Evolutionary conservation across 768 basidiomycete species (phyloP), one percentile per base, ranked within the genome.

Genomic region (Rhizopogon vinicolor): DNA sequence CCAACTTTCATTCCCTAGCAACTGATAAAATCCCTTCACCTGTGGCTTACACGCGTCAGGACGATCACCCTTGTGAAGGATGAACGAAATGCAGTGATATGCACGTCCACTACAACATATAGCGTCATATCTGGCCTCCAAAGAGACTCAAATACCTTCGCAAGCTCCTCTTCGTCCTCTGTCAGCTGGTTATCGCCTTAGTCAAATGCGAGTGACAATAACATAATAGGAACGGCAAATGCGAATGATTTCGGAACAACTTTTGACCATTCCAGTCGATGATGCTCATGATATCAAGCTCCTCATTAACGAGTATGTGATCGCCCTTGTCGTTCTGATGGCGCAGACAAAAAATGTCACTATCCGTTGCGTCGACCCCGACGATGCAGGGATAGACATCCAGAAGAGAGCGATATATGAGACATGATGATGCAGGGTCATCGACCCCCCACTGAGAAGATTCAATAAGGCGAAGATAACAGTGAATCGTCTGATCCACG

Each of bases 211-310:
- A 35, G 46, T 13, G 33, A 19, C 29, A 35, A 37, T 49, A 37
- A 37, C 35, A 25, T 49, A 7, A 49, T 14, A 22, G 3, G 14
- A 0, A 19, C 35, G 14, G 33, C 4, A 4, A 35, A 49, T 9
- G n/a, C n/a, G n/a, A 31, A 29, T 31, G 10, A 46, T 31, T 13
- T 35, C 13, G 33, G 3, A 7, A 48, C 18, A 33, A 45, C 46
- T 16, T 35, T 22, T 16, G 44, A 18, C 53, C 42, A 67, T 53
- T 71, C 71, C 71, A 71, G 50, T 72, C 65, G 40, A 72, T 65
- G 43, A 67, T 60, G 10, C 62, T 59, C 3, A 58, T 49, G 35
- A 68, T 60, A 18, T 63, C 44, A 44, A 60, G 54, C 8, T 61
- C 53, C n/a, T 62, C 55, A 43, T 67, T 59, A 31, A 66, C 56